phyloP scores from a whole-genome alignment of 352 stramenopile species.

The Salisapilia sapeloensis region DNA sequence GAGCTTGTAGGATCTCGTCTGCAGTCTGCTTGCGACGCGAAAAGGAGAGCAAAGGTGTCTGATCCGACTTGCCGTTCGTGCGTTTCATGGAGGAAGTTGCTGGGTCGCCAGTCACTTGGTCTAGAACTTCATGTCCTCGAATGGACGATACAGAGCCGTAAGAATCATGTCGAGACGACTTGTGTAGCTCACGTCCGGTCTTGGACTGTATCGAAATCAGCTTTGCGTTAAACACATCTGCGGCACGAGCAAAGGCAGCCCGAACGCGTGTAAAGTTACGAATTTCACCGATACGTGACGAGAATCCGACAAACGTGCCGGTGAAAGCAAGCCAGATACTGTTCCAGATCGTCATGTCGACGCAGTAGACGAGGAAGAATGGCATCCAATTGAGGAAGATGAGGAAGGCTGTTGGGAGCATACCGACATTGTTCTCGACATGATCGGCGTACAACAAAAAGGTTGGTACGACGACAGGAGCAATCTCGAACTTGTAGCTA shows the following conservation, averaged over 20 bases:
- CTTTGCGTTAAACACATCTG: constrained; percentile 76
- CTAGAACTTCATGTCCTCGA: constrained; percentile 42
- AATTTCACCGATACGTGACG: constrained; percentile 92
- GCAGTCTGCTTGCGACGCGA: constrained; percentile 70
- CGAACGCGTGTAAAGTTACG: constrained; percentile 82
- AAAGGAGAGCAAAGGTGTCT: constrained; percentile 73
- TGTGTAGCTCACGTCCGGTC: constrained; percentile 29
- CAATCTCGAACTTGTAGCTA: constrained; percentile 97
- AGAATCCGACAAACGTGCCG: constrained; percentile 93
- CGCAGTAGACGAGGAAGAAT: constrained; percentile 96
- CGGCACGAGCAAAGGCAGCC: constrained; percentile 69
- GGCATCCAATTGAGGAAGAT: constrained; percentile 93
- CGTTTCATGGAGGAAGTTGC: constrained; percentile 5
- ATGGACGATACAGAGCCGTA: constrained; percentile 33
- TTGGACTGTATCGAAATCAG: constrained; percentile 65
- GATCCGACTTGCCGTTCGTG: constrained; percentile 16
- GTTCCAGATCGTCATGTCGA: constrained; percentile 98
- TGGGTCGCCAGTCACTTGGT: constrained; percentile 23
- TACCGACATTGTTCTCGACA: constrained; percentile 70
- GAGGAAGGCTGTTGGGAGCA: constrained; percentile 77
- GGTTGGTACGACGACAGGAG: constrained; percentile 88
- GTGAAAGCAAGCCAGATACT: constrained; percentile 94
- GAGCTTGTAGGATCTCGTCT: constrained; percentile 76
- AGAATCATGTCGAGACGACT: constrained; percentile 7
- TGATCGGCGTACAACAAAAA: constrained; percentile 95